These are phyloP conservation scores for Paramecium octaurelia DNA, from an alignment of 73 alveolate genomes.

Conservation along the genomic window DNA sequence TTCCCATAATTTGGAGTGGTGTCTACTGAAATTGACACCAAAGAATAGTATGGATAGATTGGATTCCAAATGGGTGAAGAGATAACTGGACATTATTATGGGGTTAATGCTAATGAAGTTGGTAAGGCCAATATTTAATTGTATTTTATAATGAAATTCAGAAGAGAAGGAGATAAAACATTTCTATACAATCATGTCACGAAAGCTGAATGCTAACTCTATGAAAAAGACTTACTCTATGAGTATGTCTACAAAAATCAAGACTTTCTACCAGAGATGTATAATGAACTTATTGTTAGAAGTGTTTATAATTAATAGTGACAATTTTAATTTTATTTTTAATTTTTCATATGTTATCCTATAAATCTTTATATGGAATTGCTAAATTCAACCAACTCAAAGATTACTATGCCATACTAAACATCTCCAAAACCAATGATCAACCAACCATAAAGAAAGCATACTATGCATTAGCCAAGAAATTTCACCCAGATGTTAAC, in stretches of 20 bases:
- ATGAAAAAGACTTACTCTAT: neutral
- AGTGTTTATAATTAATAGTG: neutral
- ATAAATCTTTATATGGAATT: neutral
- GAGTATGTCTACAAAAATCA: neutral
- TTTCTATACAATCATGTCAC: neutral
- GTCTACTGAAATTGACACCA: neutral
- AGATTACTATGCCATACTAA: constrained; percentile 80
- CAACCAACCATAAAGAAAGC: constrained; percentile 62
- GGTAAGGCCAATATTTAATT: neutral
- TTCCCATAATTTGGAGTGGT: neutral
- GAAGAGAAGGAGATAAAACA: constrained; percentile 3
- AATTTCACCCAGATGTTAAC: constrained; percentile 55
- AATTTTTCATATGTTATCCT: neutral
- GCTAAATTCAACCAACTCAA: constrained; percentile 40
- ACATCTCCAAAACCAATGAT: constrained; percentile 68
- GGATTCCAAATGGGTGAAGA: neutral
- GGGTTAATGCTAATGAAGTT: neutral
- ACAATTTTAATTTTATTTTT: neutral
- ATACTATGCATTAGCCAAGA: constrained; percentile 49
- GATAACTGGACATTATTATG: neutral
- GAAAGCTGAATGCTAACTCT: neutral
- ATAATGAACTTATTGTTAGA: neutral
- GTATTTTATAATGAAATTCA: neutral
- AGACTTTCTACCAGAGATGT: neutral
- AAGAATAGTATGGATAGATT: neutral